These are phyloP conservation scores for Penicillium sp. DNA, from an alignment of 2,329 filamentous ascomycete genomes.

Conservation along the genomic window DNA sequence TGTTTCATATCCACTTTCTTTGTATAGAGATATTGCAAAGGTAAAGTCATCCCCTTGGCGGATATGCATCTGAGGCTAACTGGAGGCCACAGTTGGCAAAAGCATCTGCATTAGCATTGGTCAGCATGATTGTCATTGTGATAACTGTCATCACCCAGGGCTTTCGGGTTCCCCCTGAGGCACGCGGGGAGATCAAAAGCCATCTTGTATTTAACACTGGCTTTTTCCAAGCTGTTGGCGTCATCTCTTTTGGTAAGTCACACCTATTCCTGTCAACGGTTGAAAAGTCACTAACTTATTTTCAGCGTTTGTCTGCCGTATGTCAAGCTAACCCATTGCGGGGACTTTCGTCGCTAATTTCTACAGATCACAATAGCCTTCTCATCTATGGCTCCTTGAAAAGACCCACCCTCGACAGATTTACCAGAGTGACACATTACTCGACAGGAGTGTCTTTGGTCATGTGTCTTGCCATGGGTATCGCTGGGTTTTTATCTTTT, in stretches of 20 bases:
- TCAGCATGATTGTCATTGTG: conserved; percentile 92
- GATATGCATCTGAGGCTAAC: conserved; percentile 31
- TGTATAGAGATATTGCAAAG: conserved; percentile 98
- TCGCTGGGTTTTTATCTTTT: conserved; percentile 89
- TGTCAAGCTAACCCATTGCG: conserved; percentile 22
- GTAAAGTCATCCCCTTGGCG: conserved; percentile 48
- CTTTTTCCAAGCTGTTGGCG: conserved; percentile 93
- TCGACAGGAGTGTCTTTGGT: conserved; percentile 86
- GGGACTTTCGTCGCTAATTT: conserved; percentile 20
- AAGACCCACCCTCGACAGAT: conserved; percentile 93
- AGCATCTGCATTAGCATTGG: conserved; percentile 86
- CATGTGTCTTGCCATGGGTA: conserved; percentile 86
- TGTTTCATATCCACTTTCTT: conserved; percentile 84
- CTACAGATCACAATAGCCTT: conserved; percentile 83
- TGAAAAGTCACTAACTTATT: conserved; percentile 34
- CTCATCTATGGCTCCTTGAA: conserved; percentile 95
- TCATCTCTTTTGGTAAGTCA: conserved; percentile 87
- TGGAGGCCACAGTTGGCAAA: conserved; percentile 76
- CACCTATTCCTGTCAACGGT: background rate
- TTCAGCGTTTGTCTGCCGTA: conserved; percentile 67
- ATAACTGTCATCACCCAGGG: conserved; percentile 85
- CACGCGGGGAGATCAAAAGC: conserved; percentile 70
- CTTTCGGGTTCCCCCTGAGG: conserved; percentile 69
- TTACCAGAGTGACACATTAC: conserved; percentile 89
- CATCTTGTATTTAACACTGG: conserved; percentile 80